Conservation (phyloP, 208 protist genomes). For the Blastocrithidia nonstop region DNA sequence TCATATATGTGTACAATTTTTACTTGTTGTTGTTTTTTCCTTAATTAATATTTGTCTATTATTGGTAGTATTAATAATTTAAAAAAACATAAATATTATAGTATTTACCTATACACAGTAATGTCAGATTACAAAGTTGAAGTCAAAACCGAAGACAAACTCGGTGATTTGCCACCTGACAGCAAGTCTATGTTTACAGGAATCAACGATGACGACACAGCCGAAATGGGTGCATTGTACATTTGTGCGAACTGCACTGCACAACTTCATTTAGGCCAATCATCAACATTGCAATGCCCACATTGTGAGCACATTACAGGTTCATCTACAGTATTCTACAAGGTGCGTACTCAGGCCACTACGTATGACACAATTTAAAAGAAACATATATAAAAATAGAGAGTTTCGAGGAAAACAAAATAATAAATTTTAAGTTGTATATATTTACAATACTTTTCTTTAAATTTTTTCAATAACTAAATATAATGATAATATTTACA, state of each 20-base stretch:
- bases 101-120: not conserved
- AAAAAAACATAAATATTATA: not conserved
- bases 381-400: not conserved
- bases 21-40: too few species aligned
- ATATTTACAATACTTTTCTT: not conserved
- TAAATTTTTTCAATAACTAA: slow-evolving; percentile 1
- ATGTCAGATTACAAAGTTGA: not conserved
- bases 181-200: not conserved
- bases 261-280: slow-evolving; percentile 28
- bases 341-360: slow-evolving; percentile 65
- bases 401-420: not conserved
- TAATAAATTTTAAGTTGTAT: not conserved
- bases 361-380: slow-evolving; percentile 77
- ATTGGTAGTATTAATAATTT: too few species aligned
- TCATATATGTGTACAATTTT: too few species aligned
- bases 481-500: too few species aligned
- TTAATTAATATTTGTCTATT: too few species aligned
- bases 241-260: slow-evolving; percentile 71
- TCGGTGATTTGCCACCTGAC: slow-evolving; percentile 8
- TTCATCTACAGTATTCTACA: slow-evolving; percentile 82
- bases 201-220: slow-evolving; percentile 3
- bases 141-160: slow-evolving; percentile 17
- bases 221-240: slow-evolving; percentile 41
- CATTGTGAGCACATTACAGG: slow-evolving; percentile 64
- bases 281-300: slow-evolving; percentile 50